Evolutionary conservation across 495 filamentous ascomycete species (phyloP).

Genomic region (Neurospora sp.): DNA sequence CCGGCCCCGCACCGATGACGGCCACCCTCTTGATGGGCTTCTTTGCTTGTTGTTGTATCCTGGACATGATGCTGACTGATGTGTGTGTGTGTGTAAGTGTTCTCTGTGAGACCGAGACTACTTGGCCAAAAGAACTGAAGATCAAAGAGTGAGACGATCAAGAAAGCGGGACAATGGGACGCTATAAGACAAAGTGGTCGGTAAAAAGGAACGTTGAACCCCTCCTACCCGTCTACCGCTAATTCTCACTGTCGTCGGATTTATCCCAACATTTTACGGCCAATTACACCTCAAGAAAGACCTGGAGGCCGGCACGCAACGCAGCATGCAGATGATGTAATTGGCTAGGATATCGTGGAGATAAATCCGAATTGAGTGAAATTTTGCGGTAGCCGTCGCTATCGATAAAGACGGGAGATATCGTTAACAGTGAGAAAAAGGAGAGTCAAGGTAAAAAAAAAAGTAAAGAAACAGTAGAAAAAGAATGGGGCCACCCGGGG

Average conservation of each 20-base stretch:
- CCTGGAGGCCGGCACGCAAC: no score
- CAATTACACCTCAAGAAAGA: no score
- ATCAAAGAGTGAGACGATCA: background rate
- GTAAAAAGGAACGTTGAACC: background rate
- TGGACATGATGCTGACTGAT: background rate
- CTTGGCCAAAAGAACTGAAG: background rate
- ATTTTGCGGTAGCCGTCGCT: background rate
- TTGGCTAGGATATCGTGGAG: no score
- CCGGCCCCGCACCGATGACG: slow-evolving; percentile 48
- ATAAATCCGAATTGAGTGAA: no score
- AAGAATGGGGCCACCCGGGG: no score
- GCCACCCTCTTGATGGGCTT: slow-evolving; percentile 39
- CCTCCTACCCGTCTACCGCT: background rate
- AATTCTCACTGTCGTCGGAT: no score
- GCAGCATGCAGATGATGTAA: no score
- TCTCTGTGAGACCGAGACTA: background rate
- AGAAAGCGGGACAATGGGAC: background rate
- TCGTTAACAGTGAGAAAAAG: no score
- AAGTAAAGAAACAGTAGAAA: no score
- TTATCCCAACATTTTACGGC: no score
- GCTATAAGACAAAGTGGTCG: background rate
- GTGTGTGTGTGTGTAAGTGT: background rate
- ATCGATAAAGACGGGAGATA: background rate
- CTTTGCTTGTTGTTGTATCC: background rate
- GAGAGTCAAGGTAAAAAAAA: no score